These are phyloP conservation scores for Fomes fomentarius DNA, from an alignment of 1,284 basidiomycete genomes.

Conservation along the genomic window DNA sequence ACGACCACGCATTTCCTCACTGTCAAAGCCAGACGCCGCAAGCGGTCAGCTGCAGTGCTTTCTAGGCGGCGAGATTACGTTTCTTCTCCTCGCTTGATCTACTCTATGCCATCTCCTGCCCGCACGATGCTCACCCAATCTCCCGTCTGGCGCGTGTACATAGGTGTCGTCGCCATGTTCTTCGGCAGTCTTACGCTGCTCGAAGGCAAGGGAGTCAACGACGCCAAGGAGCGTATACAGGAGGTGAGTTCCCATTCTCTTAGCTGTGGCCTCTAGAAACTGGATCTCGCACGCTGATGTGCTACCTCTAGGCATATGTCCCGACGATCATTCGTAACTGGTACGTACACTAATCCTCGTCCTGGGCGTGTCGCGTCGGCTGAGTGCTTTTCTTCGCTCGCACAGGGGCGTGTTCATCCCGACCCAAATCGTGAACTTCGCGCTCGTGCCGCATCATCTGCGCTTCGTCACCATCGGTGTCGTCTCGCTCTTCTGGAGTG, in stretches of 20 bases:
- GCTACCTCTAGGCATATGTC: conserved; percentile 73
- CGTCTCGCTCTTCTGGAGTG: conserved; percentile 88
- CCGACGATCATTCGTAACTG: conserved; percentile 77
- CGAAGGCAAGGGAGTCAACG: conserved; percentile 65
- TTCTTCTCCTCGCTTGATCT: too few species aligned
- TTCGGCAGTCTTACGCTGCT: conserved; percentile 75
- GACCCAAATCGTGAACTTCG: conserved; percentile 83
- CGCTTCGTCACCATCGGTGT: conserved; percentile 79
- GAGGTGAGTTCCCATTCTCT: conserved; percentile 39
- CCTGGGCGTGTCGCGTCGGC: too few species aligned
- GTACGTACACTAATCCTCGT: too few species aligned
- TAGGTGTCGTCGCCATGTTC: conserved; percentile 74
- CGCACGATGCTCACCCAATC: too few species aligned
- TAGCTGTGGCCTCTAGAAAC: too few species aligned
- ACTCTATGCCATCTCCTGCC: too few species aligned
- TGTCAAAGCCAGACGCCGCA: too few species aligned
- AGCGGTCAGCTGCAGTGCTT: too few species aligned
- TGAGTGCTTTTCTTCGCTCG: not conserved
- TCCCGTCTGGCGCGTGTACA: not conserved
- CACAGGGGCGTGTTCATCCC: conserved; percentile 77
- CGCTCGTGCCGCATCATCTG: conserved; percentile 77
- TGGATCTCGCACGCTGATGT: not conserved
- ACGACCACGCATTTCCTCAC: too few species aligned
- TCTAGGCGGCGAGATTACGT: too few species aligned
- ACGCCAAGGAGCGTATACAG: conserved; percentile 57